Percentiles rank a stretch among this genome's conserved stretches.
These are phyloP conservation scores for Serendipita vermifera DNA, from an alignment of 768 basidiomycete species.

Conservation along the genomic window DNA sequence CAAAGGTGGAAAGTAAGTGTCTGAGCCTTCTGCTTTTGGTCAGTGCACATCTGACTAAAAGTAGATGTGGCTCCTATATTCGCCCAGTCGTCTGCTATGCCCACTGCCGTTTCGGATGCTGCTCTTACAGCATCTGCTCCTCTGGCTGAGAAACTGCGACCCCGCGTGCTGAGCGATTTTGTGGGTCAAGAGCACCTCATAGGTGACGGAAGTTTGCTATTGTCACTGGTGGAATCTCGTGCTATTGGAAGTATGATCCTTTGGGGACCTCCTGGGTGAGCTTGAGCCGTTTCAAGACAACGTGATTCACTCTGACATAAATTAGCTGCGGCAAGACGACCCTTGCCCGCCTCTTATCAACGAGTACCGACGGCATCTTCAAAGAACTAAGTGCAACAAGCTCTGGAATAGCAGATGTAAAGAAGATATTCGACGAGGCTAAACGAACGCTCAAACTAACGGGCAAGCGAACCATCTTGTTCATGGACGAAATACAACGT, in stretches of 20 bases:
- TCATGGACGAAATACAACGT: constrained; percentile 76
- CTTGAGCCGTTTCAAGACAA: background rate
- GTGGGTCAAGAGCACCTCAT: constrained; percentile 59
- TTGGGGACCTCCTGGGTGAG: constrained; percentile 58
- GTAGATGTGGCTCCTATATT: background rate
- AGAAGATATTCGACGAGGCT: constrained; percentile 64
- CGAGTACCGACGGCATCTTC: constrained; percentile 44
- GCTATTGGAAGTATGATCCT: constrained; percentile 46
- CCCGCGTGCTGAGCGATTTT: constrained; percentile 47
- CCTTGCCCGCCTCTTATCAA: constrained; percentile 56
- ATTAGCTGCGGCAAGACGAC: constrained; percentile 55
- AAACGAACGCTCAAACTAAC: constrained; percentile 49
- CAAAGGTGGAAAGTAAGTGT: constrained; percentile 13
- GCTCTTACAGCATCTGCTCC: constrained; percentile 32
- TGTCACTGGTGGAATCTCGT: constrained; percentile 38
- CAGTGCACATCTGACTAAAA: too few species aligned
- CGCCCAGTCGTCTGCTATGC: constrained; percentile 18
- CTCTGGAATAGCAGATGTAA: constrained; percentile 54
- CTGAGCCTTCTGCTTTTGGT: constrained; percentile 15
- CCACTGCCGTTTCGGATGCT: constrained; percentile 17
- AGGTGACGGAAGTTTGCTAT: constrained; percentile 42
- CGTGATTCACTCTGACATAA: constrained; percentile 31
- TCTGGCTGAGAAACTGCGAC: constrained; percentile 62
- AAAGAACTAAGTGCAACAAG: constrained; percentile 70
- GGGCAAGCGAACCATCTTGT: constrained; percentile 62